These are phyloP conservation scores for Medicago ruthenica DNA, from an alignment of 306 rosid genomes.

Conservation along the genomic window DNA sequence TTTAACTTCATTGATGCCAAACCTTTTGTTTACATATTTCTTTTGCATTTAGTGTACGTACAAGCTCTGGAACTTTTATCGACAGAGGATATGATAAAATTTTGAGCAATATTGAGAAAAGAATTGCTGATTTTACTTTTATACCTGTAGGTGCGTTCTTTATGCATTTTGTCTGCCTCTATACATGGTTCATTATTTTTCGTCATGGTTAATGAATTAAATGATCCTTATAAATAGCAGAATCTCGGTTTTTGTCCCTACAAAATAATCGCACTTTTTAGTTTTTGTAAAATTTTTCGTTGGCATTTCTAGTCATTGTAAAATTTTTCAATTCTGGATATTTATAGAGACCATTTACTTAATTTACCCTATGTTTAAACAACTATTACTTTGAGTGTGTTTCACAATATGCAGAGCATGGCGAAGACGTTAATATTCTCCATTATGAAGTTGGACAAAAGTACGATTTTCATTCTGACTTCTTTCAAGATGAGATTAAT, in stretches of 20 bases:
- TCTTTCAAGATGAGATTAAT: slow-evolving; percentile 69
- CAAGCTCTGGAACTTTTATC: slow-evolving; percentile 89
- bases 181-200: too few relatives aligned
- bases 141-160: slow-evolving; percentile 75
- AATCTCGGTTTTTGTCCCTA: too few relatives aligned
- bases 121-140: slow-evolving; percentile 83
- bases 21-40: slow-evolving; percentile 14
- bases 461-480: slow-evolving; percentile 84
- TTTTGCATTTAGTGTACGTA: slow-evolving; percentile 65
- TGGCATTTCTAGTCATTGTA: too few relatives aligned
- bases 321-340: too few relatives aligned
- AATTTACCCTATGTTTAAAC: too few relatives aligned
- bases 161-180: slow-evolving; percentile 6
- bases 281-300: too few relatives aligned
- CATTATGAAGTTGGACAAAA: slow-evolving; percentile 98
- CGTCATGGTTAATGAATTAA: too few relatives aligned
- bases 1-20: slow-evolving; percentile 3
- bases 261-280: too few relatives aligned
- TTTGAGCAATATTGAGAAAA: slow-evolving; percentile 77
- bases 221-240: too few relatives aligned
- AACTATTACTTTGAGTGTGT: not conserved
- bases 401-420: slow-evolving; percentile 64
- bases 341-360: too few relatives aligned
- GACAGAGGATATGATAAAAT: slow-evolving; percentile 75
- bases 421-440: slow-evolving; percentile 94